Percentiles rank a stretch among this genome's conserved stretches.
Evolutionary conservation across 192 early-diverging fungal genomes (phyloP).

Genomic region (Backusella morwellensis): DNA sequence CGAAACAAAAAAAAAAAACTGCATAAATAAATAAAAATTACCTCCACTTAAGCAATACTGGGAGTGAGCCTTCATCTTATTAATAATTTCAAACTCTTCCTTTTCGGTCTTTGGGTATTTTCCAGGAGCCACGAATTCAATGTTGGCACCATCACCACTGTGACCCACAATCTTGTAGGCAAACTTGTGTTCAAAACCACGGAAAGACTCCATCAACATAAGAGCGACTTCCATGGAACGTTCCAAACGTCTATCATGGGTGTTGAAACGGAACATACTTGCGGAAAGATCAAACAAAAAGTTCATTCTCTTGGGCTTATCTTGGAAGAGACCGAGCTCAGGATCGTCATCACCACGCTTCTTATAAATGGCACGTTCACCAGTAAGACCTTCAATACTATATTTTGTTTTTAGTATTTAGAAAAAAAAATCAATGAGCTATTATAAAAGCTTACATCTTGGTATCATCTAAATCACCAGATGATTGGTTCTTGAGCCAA

Average conservation of each 20-base stretch:
- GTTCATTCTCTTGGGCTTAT: constrained; percentile 73
- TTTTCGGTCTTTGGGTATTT: constrained; percentile 80
- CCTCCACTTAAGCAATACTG: constrained; percentile 77
- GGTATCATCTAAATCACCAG: constrained; percentile 79
- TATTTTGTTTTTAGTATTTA: not conserved
- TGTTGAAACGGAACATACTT: constrained; percentile 66
- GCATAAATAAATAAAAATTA: not conserved
- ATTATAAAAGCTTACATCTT: constrained; percentile 51
- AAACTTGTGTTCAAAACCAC: constrained; percentile 77
- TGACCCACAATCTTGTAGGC: constrained; percentile 75
- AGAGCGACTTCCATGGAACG: constrained; percentile 62
- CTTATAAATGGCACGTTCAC: constrained; percentile 78
- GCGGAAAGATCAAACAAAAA: constrained; percentile 82
- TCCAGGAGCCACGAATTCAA: constrained; percentile 68
- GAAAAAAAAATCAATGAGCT: not conserved
- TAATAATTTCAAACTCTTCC: constrained; percentile 65
- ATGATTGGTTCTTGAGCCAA: constrained; percentile 78
- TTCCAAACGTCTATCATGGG: constrained; percentile 59
- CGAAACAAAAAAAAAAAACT: not conserved
- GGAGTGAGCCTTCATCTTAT: constrained; percentile 73
- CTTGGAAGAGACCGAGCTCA: constrained; percentile 64
- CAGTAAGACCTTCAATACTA: constrained; percentile 69
- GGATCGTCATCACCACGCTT: constrained; percentile 74
- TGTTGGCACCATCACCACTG: constrained; percentile 71
- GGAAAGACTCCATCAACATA: constrained; percentile 75